Conservation (phyloP, 257 asterid species). For the Solanum gandarillasii region DNA sequence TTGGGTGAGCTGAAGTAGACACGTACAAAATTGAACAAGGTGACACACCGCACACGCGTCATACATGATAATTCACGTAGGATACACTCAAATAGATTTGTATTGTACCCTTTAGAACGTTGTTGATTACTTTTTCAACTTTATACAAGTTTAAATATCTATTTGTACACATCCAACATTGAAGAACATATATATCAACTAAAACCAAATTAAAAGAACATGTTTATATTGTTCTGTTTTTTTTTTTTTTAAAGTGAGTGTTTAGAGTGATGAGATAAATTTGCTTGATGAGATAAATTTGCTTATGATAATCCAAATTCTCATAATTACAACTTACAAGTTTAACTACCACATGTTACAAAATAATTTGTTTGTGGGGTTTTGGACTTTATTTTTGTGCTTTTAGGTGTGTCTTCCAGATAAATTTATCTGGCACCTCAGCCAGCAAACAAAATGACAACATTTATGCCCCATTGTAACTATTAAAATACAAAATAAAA, state of each 20-base stretch:
- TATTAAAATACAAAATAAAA: not conserved
- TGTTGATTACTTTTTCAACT: not conserved
- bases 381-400: not conserved
- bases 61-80: not conserved
- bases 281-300: not conserved
- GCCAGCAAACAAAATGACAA: not conserved
- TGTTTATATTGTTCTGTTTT: no score
- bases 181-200: not conserved
- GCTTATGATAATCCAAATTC: not conserved
- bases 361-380: constrained; percentile 13
- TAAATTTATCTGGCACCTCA: constrained; percentile 25
- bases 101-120: not conserved
- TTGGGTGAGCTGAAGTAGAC: not conserved
- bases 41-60: no score
- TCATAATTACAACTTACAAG: constrained; percentile 3
- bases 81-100: no score
- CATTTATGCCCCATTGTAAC: not conserved
- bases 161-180: not conserved
- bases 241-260: not conserved
- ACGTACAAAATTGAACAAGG: no score
- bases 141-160: no score
- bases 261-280: not conserved
- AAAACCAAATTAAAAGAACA: fast-evolving
- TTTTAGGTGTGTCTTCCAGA: constrained; percentile 18
- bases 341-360: constrained; percentile 9